Evolutionary conservation across 441 rosid species (phyloP), one percentile per base, ranked within the genome.

Genomic region (Populus tomentosa): DNA sequence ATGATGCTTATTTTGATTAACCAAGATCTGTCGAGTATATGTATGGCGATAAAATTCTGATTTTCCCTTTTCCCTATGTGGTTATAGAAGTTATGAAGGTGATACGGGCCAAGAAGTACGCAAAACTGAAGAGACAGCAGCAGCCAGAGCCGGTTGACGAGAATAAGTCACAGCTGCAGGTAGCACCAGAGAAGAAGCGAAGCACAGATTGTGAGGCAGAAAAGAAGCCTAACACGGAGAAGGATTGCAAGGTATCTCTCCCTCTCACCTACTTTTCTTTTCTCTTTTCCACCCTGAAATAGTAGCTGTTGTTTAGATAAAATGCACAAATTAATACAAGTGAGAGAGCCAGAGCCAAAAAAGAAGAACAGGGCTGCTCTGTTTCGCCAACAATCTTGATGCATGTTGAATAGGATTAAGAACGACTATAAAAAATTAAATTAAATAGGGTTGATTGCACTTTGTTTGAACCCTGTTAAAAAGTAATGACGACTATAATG

Each of bases 81-180:
- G 62, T 10, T 85, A 32, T 78, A 95, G 98, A 95, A 84, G 98
- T 95, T 71, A 86, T 86, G 93, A 90, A 92, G 82, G 96, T 95
- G 24, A 72, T 95, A 78, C 81, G 86, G 64, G 93, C 94, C 0
- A 95, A 95, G 90, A 93, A 92, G 81, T 79, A 88, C 21, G 93
- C 95, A 1, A 95, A 93, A 83, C 76, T 83, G 75, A 90, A 87
- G 86, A 84, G 23, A 62, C 75, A 82, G 74, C 92, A 86, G 79
- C 86, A 85, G 23, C 83, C 76, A 63, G 90, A 88, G 74, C 80
- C 86, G 14, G 78, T 21, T 40, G 89, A 77, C 56, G 86, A 82
- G 61, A 53, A 18, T 6, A 53, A 53, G 61, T 53, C 61, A 53
- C 61, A 6, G 77, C 69, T 50, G 83, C 80, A 82, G 84, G 66